Evolutionary conservation across 495 filamentous ascomycete genomes (phyloP).

Genomic region (Aspergillus avenaceus): DNA sequence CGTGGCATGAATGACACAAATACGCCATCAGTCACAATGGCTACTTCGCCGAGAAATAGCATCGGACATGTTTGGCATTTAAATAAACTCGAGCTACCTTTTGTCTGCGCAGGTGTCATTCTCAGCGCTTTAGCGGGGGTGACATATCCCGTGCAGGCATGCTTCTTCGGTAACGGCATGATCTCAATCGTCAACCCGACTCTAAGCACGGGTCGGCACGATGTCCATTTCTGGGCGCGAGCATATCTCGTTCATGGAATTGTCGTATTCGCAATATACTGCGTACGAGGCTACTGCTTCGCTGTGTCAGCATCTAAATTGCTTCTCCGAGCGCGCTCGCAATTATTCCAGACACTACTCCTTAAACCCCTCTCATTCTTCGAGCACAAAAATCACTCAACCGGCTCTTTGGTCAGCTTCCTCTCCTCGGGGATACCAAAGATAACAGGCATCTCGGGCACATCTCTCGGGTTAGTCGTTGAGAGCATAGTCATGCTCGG

Average conservation of each 20-base stretch:
- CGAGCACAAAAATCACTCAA: slow-evolving; percentile 14
- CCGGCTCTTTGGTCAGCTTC: slow-evolving; percentile 9
- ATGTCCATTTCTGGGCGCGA: slow-evolving; percentile 15
- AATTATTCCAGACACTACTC: slow-evolving; percentile 11
- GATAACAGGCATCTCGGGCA: slow-evolving; percentile 44
- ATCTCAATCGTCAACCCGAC: slow-evolving; percentile 12
- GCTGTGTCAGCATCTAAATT: slow-evolving; percentile 19
- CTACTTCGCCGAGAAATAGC: not conserved
- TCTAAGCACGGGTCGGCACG: slow-evolving; percentile 18
- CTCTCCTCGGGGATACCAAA: slow-evolving; percentile 48
- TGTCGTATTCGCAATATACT: slow-evolving; percentile 10
- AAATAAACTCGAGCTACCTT: slow-evolving; percentile 61
- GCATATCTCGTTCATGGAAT: slow-evolving; percentile 21
- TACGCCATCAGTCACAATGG: not conserved
- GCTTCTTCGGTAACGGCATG: slow-evolving; percentile 70
- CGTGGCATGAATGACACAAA: not conserved
- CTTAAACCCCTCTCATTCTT: slow-evolving; percentile 17
- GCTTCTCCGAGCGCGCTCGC: slow-evolving; percentile 14
- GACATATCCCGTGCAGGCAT: slow-evolving; percentile 69
- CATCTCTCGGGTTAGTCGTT: slow-evolving; percentile 24
- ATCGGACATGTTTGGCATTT: slow-evolving; percentile 70
- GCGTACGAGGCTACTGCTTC: slow-evolving; percentile 17
- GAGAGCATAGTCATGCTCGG: slow-evolving; percentile 20
- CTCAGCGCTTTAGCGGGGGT: slow-evolving; percentile 60
- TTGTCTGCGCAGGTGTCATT: slow-evolving; percentile 53